Conservation (phyloP, 352 stramenopile genomes). For the Elongisporangium prolatum region DNA sequence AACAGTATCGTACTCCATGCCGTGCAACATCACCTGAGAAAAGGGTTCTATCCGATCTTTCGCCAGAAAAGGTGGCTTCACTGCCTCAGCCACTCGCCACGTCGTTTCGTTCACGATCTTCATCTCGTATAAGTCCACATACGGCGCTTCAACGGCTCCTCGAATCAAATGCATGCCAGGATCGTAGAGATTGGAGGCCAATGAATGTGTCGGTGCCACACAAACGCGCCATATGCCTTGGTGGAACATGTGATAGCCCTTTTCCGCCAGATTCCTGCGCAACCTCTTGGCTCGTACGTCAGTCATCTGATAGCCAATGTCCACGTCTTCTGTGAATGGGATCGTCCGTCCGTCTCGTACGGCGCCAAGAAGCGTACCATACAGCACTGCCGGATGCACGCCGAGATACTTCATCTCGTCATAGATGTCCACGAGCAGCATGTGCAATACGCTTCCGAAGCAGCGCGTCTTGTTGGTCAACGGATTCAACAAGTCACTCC, state of each 20-base stretch:
- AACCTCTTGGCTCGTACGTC: constrained; percentile 2
- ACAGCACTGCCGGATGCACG: constrained; percentile 17
- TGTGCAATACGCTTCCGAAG: constrained; percentile 27
- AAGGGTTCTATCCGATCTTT: constrained; percentile 22
- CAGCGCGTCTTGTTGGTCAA: constrained; percentile 8
- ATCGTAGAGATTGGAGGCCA: constrained; percentile 27
- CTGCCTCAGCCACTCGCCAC: constrained; percentile 5
- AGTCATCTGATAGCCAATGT: constrained; percentile 20
- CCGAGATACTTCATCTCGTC: constrained; percentile 11
- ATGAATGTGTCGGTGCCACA: constrained; percentile 34
- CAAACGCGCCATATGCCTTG: constrained; percentile 36
- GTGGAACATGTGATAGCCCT: constrained; percentile 40
- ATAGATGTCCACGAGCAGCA: constrained; percentile 34
- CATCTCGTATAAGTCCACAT: constrained; percentile 39
- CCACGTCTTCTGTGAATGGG: constrained; percentile 34
- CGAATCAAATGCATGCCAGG: constrained; percentile 3
- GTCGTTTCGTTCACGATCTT: constrained; percentile 11
- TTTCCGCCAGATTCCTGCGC: constrained; percentile 5
- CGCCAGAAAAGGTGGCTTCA: constrained; percentile 2
- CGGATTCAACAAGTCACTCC: constrained; percentile 17
- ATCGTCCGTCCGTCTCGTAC: constrained; percentile 32
- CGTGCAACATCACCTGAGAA: constrained; percentile 26
- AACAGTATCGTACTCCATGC: constrained; percentile 27
- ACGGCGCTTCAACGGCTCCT: constrained; percentile 17
- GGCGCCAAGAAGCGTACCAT: constrained; percentile 31